Evolutionary conservation across 1,139 yeast genomes (phyloP).

Genomic region (Hemisphaericaspora xylanilytica): DNA sequence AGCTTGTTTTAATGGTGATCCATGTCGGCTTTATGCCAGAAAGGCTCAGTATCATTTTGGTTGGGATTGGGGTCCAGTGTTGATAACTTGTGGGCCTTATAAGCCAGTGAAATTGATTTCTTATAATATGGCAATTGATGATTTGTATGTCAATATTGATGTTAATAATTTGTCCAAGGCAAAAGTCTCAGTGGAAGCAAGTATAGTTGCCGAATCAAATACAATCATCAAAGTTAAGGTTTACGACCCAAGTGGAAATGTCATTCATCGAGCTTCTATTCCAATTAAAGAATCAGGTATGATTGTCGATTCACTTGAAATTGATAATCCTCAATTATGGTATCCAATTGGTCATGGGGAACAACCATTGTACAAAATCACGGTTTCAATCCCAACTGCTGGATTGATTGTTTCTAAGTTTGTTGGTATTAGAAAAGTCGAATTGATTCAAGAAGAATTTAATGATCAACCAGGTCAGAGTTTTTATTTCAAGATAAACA

Average conservation of each 20-base stretch:
- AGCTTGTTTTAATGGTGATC: conserved; percentile 39
- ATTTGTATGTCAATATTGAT: conserved; percentile 21
- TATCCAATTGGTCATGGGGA: conserved; percentile 39
- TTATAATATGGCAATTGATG: conserved; percentile 18
- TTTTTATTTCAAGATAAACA: conserved; percentile 42
- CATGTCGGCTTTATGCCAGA: conserved; percentile 40
- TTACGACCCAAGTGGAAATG: conserved; percentile 4
- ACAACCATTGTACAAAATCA: conserved; percentile 31
- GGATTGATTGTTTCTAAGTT: conserved; percentile 10
- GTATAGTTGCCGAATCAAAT: background rate
- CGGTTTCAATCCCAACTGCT: conserved; percentile 13
- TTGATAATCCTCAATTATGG: conserved; percentile 35
- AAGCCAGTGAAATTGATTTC: conserved; percentile 35
- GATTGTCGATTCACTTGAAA: conserved; percentile 9
- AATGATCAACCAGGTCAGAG: conserved; percentile 30
- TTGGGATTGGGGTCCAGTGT: conserved; percentile 59
- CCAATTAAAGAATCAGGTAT: background rate
- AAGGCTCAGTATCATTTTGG: conserved; percentile 58
- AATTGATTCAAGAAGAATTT: conserved; percentile 37
- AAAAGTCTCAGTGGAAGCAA: conserved; percentile 10
- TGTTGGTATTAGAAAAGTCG: conserved; percentile 38
- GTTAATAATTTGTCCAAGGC: conserved; percentile 16
- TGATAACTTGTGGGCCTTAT: conserved; percentile 49
- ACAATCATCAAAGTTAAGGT: conserved; percentile 7
- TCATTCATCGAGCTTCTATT: conserved; percentile 1